Conservation (phyloP, 176 grass and related monocot genomes). For the Zizania latifolia region DNA sequence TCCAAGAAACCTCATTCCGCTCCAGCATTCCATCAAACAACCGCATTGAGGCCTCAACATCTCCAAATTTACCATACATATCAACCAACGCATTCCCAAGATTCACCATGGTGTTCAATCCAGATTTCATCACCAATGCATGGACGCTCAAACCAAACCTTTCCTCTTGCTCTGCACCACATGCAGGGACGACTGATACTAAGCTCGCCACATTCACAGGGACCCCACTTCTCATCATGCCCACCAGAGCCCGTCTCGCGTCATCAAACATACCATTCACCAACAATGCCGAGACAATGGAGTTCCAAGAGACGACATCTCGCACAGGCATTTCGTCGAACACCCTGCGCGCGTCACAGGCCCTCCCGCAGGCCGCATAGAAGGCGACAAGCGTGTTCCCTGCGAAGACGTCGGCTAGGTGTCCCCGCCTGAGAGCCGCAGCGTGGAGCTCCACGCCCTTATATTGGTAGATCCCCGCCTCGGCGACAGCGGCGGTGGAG, state of each 20-base stretch:
- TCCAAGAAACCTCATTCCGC: conserved; percentile 69
- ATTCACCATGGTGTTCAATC: conserved; percentile 42
- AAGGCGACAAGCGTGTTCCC: conserved; percentile 69
- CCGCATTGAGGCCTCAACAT: conserved; percentile 32
- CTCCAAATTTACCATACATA: conserved; percentile 70
- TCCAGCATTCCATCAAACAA: conserved; percentile 49
- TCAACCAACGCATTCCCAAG: conserved; percentile 58
- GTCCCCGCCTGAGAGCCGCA: conserved; percentile 42
- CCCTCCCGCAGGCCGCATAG: conserved; percentile 32
- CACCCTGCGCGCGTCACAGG: conserved; percentile 26
- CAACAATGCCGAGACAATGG: conserved; percentile 46
- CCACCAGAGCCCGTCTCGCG: conserved; percentile 20
- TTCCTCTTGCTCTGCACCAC: conserved; percentile 36
- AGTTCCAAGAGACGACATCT: conserved; percentile 83
- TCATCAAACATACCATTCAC: conserved; percentile 33
- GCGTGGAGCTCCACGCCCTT: conserved; percentile 76
- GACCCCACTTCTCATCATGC: conserved; percentile 36
- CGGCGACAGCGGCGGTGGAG: not conserved
- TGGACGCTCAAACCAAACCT: conserved; percentile 59
- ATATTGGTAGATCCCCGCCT: not conserved
- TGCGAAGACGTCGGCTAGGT: conserved; percentile 44
- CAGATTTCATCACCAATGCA: conserved; percentile 42
- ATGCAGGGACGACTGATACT: conserved; percentile 58
- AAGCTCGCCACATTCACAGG: conserved; percentile 52
- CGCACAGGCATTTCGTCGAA: conserved; percentile 61